Evolutionary conservation across 2,329 filamentous ascomycete genomes (phyloP), one percentile per base, ranked within the genome.

Genomic region (Pseudovirgaria hyperparasitica): DNA sequence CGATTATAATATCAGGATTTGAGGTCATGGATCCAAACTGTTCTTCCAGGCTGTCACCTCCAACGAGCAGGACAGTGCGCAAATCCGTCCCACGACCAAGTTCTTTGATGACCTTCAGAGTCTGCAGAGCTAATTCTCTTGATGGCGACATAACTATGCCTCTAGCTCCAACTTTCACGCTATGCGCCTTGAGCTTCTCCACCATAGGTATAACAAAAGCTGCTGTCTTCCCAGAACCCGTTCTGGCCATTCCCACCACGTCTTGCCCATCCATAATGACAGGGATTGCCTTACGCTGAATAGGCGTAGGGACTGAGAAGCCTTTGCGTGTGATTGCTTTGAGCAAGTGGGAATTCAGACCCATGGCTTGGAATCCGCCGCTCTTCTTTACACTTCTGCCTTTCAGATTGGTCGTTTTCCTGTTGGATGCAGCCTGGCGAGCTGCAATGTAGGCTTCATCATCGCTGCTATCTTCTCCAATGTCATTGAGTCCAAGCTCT

Each of bases 141-240:
- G 86, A 93, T 0, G 90, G 90, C 9, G 86, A 94, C 50, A 98
- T 58, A 35, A 98, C 79, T 33, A 98, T 63, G 9, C 78, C 90
- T 44, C 90, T 71, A 23, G 84, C 75, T 27, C 92, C 90, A 37
- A 96, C 76, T 44, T 79, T 78, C 16, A 76, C 76, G 47, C 81
- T 92, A 54, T 98, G 92, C 14, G 73, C 70, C 54, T 86, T 92
- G 34, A 98, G 63, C 39, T 78, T 81, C 60, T 98, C 84, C 34
- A 98, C 85, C 87, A 98, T 93, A 22, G 90, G 90, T 38, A 98
- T 92, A 15, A 96, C 85, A 54, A 98, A 98, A 13, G 90, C 90
- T 1, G 86, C 90, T 1, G 92, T 98, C 63, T 98, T 98, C 61
- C 90, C 90, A 12, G 86, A 96, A 50, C 90, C 90, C n/a, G 92